Evolutionary conservation across 202 grass and related monocot species (phyloP), one percentile per base, ranked within the genome.

Genomic region (Miscanthus sacchariflorus): DNA sequence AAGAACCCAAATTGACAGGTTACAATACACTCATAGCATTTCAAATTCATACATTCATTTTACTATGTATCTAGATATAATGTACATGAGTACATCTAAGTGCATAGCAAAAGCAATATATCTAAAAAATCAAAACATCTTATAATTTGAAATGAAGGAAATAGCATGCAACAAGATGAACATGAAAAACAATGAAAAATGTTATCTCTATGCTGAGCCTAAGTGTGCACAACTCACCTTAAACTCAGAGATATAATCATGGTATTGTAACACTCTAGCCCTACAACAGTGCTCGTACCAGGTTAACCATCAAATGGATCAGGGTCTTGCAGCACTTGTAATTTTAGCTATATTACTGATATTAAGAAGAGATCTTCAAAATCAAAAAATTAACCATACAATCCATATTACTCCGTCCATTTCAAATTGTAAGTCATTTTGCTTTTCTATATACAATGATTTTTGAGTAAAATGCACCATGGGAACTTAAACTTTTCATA

Each of bases 241-340:
- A n/a, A 68, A 78, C 35, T n/a, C 42, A 7, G 50, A 70, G 17
- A 36, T 28, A 77, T 63, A n/a, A 79, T 30, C 19, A 13, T 52
- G 25, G 19, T 33, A 30, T 42, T 11, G 35, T 46, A 12, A 38
- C 35, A 36, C 15, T 23, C 15, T 43, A 83, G 19, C 44, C 42
- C 4, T 63, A 68, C 35, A 81, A 39, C 33, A 61, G 3, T 3
- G 33, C 21, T 76, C 68, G n/a, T 76, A 69, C 25, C n/a, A 68
- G 21, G 68, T 28, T 45, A 79, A 45, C 25, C 9, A 52, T 67
- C 21, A 81, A 74, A 75, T 56, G 58, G 30, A 56, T 78, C 3
- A 25, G 8, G 74, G 56, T 83, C 82, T 88, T 59, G 56, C 61
- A 25, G 38, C 52, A 35, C 36, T 33, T 71, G 50, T 43, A 73